Evolutionary conservation across 202 grass and related monocot genomes (phyloP).

Genomic region (Carex arenaria): DNA sequence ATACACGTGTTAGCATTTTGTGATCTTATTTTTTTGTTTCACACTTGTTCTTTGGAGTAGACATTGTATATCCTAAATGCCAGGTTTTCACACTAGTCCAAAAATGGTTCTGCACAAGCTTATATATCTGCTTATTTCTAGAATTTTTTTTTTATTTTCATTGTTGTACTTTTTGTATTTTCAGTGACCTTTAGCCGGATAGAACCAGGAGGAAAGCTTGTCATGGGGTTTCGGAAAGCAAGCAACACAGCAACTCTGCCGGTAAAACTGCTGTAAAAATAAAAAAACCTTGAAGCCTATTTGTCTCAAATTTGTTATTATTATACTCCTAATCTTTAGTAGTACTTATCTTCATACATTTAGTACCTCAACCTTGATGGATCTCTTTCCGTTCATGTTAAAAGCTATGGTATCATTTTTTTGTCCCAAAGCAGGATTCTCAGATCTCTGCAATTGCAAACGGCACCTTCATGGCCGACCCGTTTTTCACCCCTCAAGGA

Average conservation of each 20-base stretch:
- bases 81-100: not conserved
- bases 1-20: not conserved
- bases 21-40: not conserved
- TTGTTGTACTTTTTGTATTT: constrained; percentile 17
- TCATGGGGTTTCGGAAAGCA: constrained; percentile 98
- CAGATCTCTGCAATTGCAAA: constrained; percentile 98
- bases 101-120: not conserved
- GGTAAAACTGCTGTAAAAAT: constrained; percentile 44
- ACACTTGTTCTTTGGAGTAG: not conserved
- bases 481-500: constrained; percentile 57
- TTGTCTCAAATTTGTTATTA: not conserved
- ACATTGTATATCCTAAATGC: not conserved
- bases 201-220: constrained; percentile 97
- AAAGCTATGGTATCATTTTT: constrained; percentile 6
- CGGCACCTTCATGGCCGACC: constrained; percentile 62
- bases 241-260: constrained; percentile 81
- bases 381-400: constrained; percentile 11
- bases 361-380: not conserved
- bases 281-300: constrained; percentile 1
- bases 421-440: constrained; percentile 55
- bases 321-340: not conserved
- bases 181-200: constrained; percentile 97
- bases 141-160: not conserved
- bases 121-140: not conserved
- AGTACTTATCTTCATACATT: not conserved